phyloP scores from a whole-genome alignment of 176 grass and related monocot genomes.

The Typha latifolia region DNA sequence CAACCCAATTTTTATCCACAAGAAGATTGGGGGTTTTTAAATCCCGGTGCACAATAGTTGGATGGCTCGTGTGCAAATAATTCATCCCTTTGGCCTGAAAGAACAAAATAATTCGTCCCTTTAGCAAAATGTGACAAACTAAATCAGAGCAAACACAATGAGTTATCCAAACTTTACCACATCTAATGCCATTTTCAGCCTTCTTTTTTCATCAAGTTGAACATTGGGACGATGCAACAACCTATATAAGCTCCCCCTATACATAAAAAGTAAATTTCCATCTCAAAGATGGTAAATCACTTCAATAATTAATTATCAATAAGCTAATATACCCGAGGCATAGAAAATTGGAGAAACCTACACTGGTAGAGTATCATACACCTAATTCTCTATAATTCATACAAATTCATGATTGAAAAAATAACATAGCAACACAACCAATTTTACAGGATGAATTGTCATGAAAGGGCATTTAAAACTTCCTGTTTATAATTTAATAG shows the following conservation, averaged over 20 bases:
- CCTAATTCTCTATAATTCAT: no score
- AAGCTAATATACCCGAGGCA: no score
- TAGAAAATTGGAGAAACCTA: no score
- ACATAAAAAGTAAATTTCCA: conserved; percentile 11
- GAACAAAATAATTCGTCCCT: conserved; percentile 6
- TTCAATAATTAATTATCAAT: no score
- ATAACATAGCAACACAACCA: no score
- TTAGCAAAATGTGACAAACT: not conserved
- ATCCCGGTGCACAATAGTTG: conserved; percentile 95
- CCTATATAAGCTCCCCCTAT: conserved; percentile 91
- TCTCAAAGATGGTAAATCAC: not conserved
- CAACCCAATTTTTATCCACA: conserved; percentile 98
- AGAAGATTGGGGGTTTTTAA: conserved; percentile 98
- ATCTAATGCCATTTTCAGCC: conserved; percentile 97
- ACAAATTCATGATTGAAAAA: no score
- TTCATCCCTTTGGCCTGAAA: conserved; percentile 98
- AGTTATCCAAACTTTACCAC: conserved; percentile 58
- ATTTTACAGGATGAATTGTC: no score
- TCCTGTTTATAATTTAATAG: not conserved
- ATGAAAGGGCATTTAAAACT: conserved; percentile 5
- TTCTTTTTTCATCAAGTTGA: conserved; percentile 63
- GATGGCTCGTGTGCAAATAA: conserved; percentile 88
- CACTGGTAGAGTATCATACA: no score
- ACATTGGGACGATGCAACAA: conserved; percentile 80
- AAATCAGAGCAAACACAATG: not conserved